phyloP scores from a whole-genome alignment of 305 asterid genomes.

The Fraxinus ornus region DNA sequence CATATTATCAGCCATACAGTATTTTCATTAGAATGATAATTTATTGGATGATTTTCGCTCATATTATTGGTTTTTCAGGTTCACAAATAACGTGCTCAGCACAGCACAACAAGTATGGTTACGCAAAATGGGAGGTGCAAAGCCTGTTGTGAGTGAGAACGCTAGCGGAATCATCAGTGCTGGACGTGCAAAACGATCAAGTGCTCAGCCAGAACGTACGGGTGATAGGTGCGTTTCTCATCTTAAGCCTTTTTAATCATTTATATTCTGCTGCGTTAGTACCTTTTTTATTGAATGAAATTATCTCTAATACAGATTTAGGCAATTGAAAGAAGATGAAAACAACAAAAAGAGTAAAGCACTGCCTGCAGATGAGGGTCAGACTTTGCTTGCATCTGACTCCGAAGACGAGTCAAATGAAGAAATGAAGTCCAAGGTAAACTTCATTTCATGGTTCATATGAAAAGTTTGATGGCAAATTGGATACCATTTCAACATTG shows the following conservation, averaged over 20 bases:
- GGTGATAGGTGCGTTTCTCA: constrained; percentile 74
- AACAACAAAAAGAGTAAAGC: constrained; percentile 62
- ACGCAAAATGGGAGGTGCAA: constrained; percentile 95
- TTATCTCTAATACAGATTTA: constrained; percentile 57
- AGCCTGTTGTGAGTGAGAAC: constrained; percentile 77
- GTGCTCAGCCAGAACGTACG: constrained; percentile 50
- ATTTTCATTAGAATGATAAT: background rate
- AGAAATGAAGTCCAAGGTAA: constrained; percentile 69
- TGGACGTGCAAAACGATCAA: constrained; percentile 87
- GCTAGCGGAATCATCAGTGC: constrained; percentile 95
- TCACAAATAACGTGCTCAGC: constrained; percentile 90
- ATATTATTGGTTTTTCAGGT: constrained; percentile 50
- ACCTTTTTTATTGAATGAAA: constrained; percentile 27
- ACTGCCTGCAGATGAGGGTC: constrained; percentile 47
- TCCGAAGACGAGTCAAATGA: constrained; percentile 52
- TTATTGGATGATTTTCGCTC: background rate
- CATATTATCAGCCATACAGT: background rate
- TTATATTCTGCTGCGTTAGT: constrained; percentile 19
- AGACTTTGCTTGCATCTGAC: constrained; percentile 49
- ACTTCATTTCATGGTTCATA: constrained; percentile 17
- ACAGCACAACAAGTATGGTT: constrained; percentile 98
- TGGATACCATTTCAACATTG: background rate
- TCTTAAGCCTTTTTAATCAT: constrained; percentile 8
- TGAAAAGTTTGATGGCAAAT: background rate
- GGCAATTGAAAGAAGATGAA: constrained; percentile 78